phyloP scores from a whole-genome alignment of 73 alveolate genomes.

The Uronychia binucleata region DNA sequence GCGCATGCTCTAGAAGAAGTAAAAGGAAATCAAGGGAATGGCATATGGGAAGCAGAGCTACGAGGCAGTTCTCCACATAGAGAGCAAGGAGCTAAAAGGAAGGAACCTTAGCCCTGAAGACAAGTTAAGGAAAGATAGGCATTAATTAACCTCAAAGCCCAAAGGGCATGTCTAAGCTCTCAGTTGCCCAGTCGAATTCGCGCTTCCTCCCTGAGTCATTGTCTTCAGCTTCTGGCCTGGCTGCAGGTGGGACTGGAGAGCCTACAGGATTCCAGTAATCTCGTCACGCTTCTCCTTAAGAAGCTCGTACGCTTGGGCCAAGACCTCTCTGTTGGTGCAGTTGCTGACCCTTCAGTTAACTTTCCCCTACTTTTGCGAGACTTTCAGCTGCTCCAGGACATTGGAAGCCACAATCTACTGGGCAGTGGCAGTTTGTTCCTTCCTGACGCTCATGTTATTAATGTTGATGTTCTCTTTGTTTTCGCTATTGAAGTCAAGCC shows the following conservation, averaged over 20 bases:
- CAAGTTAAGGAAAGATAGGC: no score
- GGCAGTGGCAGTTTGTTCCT: not conserved
- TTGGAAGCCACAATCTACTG: not conserved
- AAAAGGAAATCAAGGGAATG: no score
- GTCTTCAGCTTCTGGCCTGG: no score
- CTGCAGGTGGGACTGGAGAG: not conserved
- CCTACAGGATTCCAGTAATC: not conserved
- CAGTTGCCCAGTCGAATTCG: no score
- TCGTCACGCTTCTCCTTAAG: not conserved
- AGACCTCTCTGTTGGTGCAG: not conserved
- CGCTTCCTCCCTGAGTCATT: no score
- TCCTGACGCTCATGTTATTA: not conserved
- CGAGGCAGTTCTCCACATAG: no score
- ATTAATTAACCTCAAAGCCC: not conserved
- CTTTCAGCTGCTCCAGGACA: not conserved
- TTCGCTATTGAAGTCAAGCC: not conserved
- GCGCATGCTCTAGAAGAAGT: no score
- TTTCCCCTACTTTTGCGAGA: not conserved
- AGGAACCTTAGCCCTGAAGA: no score
- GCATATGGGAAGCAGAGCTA: no score
- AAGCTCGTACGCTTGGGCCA: not conserved
- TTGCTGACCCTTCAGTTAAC: not conserved
- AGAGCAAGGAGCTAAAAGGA: no score
- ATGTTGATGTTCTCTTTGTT: not conserved
- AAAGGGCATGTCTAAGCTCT: not conserved